phyloP scores from a whole-genome alignment of 2,329 filamentous ascomycete species.

The Nemania abortiva region DNA sequence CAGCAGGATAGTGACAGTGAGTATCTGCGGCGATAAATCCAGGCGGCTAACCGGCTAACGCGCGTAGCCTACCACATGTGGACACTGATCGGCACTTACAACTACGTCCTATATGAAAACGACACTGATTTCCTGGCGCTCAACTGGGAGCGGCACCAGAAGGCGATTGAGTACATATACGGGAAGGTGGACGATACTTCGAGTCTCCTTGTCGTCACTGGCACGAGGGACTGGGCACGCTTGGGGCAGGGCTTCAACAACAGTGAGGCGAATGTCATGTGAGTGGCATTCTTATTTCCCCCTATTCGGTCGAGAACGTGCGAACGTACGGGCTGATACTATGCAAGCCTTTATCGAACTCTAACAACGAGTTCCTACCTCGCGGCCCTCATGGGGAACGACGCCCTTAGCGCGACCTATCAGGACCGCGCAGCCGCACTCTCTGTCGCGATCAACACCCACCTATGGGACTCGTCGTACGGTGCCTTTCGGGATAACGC shows the following conservation, averaged over 20 bases:
- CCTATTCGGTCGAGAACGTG: neutral
- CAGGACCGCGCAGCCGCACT: constrained; percentile 56
- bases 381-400: constrained; percentile 58
- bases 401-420: constrained; percentile 56
- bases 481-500: constrained; percentile 66
- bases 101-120: constrained; percentile 67
- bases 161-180: constrained; percentile 34
- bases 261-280: constrained; percentile 46
- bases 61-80: constrained; percentile 48
- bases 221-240: constrained; percentile 47
- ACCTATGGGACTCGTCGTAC: constrained; percentile 62
- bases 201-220: constrained; percentile 43
- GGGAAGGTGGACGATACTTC: constrained; percentile 7
- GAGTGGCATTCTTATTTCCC: constrained; percentile 40
- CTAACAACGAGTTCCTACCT: constrained; percentile 65
- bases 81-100: constrained; percentile 68
- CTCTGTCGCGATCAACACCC: constrained; percentile 58
- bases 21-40: neutral
- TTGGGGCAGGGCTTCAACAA: constrained; percentile 36
- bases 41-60: neutral
- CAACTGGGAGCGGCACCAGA: constrained; percentile 62
- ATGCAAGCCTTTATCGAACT: constrained; percentile 58
- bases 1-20: constrained; percentile 43
- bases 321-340: neutral
- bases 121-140: constrained; percentile 60